These are phyloP conservation scores for Amylocarpus encephaloides DNA, from an alignment of 2,329 filamentous ascomycete genomes.

Conservation along the genomic window DNA sequence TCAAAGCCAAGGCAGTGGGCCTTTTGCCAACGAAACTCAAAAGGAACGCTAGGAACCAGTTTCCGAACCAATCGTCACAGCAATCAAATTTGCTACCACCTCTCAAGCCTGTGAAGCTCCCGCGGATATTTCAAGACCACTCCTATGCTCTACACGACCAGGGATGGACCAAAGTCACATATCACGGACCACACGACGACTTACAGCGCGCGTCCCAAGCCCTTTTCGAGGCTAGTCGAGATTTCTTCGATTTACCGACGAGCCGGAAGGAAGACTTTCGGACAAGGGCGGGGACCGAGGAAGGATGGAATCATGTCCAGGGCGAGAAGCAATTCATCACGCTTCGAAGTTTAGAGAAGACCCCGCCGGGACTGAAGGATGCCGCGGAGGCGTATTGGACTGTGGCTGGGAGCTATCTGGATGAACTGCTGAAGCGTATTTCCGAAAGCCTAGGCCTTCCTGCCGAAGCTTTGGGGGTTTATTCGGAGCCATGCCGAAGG, in stretches of 20 bases:
- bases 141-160: constrained; percentile 17
- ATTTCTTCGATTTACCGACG: constrained; percentile 21
- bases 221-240: constrained; percentile 19
- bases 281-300: constrained; percentile 19
- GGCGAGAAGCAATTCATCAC: constrained; percentile 28
- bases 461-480: constrained; percentile 15
- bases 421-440: constrained; percentile 16
- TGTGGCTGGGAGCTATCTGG: constrained; percentile 16
- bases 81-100: background rate
- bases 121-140: constrained; percentile 16
- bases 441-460: constrained; percentile 23
- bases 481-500: constrained; percentile 19
- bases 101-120: constrained; percentile 15
- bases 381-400: constrained; percentile 17
- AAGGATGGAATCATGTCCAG: constrained; percentile 23
- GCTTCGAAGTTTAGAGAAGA: constrained; percentile 16
- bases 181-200: constrained; percentile 8
- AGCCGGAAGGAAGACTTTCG: constrained; percentile 19
- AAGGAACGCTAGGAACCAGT: background rate
- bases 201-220: constrained; percentile 16
- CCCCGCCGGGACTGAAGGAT: constrained; percentile 16
- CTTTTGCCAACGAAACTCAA: background rate
- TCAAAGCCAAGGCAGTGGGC: background rate
- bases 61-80: background rate
- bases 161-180: constrained; percentile 24